Percentiles rank a stretch among this genome's conserved stretches.
These are phyloP conservation scores for Senna siamea DNA, from an alignment of 306 rosid genomes.

Conservation along the genomic window DNA sequence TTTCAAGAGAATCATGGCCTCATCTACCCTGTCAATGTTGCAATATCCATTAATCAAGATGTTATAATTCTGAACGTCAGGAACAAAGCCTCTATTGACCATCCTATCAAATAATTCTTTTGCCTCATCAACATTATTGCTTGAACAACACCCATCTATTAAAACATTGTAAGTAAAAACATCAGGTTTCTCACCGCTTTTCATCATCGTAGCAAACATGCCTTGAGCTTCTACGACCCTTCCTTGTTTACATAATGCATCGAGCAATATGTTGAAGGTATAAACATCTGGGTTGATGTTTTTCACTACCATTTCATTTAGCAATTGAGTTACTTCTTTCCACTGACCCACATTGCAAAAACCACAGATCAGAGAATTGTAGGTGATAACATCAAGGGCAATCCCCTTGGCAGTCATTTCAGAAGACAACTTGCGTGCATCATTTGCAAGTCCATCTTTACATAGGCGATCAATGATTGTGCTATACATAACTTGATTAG, in stretches of 20 bases:
- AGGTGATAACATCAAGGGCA: slow-evolving; percentile 39
- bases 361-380: slow-evolving; percentile 50
- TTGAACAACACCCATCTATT: slow-evolving; percentile 46
- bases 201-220: slow-evolving; percentile 42
- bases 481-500: slow-evolving; percentile 38
- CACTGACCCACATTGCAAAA: slow-evolving; percentile 41
- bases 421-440: slow-evolving; percentile 38
- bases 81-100: slow-evolving; percentile 40
- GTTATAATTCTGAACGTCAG: slow-evolving; percentile 41
- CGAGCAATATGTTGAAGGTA: slow-evolving; percentile 46
- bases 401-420: slow-evolving; percentile 33
- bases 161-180: slow-evolving; percentile 43
- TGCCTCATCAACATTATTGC: slow-evolving; percentile 35
- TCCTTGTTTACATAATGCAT: slow-evolving; percentile 44
- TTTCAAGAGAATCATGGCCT: slow-evolving; percentile 47
- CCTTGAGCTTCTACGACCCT: slow-evolving; percentile 39
- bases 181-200: slow-evolving; percentile 37
- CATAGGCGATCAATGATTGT: slow-evolving; percentile 45
- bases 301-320: slow-evolving; percentile 42
- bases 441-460: slow-evolving; percentile 40
- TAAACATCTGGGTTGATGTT: slow-evolving; percentile 33
- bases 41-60: slow-evolving; percentile 54
- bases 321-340: slow-evolving; percentile 37
- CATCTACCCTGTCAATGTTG: slow-evolving; percentile 42
- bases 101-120: slow-evolving; percentile 37